Conservation (phyloP, 495 filamentous ascomycete species). For the Aspergillus saccharolyticus region DNA sequence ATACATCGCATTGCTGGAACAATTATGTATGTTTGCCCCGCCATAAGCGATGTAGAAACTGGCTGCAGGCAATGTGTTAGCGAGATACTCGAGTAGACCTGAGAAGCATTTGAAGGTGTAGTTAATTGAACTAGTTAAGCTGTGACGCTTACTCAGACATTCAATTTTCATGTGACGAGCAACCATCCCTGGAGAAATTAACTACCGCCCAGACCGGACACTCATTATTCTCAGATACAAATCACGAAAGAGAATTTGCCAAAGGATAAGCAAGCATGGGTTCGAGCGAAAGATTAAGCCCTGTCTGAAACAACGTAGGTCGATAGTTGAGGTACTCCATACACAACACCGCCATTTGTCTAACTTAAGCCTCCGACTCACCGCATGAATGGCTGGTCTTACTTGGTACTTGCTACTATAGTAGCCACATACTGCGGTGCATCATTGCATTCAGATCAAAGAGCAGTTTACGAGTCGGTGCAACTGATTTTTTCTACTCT, state of each 20-base stretch:
- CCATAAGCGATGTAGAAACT: background rate
- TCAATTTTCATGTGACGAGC: too few relatives aligned
- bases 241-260: background rate
- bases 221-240: background rate
- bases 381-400: conserved; percentile 19
- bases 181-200: too few relatives aligned
- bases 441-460: too few relatives aligned
- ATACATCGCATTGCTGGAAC: background rate
- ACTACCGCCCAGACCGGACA: too few relatives aligned
- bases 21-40: background rate
- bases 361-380: conserved; percentile 17
- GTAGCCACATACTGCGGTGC: too few relatives aligned
- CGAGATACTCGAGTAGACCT: background rate
- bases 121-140: too few relatives aligned
- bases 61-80: background rate
- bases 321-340: conserved; percentile 5
- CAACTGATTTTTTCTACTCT: too few relatives aligned
- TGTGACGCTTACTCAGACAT: too few relatives aligned
- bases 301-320: conserved; percentile 20
- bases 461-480: too few relatives aligned
- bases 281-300: conserved; percentile 1
- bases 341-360: conserved; percentile 19
- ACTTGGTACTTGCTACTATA: too few relatives aligned
- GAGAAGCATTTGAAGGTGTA: too few relatives aligned
- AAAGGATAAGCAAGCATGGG: conserved; percentile 3